Evolutionary conservation across 2,329 filamentous ascomycete species (phyloP).

Genomic region (Alternaria tenuissima): DNA sequence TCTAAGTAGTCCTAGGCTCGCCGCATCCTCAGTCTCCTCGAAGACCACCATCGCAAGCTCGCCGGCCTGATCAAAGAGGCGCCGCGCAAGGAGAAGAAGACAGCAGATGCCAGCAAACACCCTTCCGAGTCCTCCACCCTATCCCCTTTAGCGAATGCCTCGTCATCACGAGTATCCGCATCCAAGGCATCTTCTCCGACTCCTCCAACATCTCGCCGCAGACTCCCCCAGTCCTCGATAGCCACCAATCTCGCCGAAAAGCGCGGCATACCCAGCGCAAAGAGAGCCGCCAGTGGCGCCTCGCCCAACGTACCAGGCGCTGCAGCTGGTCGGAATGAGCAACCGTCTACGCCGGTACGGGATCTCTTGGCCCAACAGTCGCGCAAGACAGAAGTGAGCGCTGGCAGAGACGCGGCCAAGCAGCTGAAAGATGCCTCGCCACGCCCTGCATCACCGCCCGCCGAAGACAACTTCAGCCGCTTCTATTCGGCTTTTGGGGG

Average conservation of each 20-base stretch:
- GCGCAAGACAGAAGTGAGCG: conserved; percentile 33
- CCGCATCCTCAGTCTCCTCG: conserved; percentile 82
- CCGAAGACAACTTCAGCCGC: conserved; percentile 82
- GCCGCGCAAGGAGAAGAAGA: conserved; percentile 39
- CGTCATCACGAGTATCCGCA: conserved; percentile 33
- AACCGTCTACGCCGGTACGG: conserved; percentile 40
- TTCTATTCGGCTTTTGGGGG: conserved; percentile 94
- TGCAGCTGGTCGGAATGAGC: conserved; percentile 63
- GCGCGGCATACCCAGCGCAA: conserved; percentile 71
- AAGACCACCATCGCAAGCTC: conserved; percentile 85
- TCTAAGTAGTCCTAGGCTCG: conserved; percentile 66
- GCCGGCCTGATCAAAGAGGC: conserved; percentile 82
- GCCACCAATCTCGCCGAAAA: conserved; percentile 88
- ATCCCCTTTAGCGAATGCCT: conserved; percentile 26
- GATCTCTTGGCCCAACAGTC: conserved; percentile 46
- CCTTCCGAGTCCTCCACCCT: conserved; percentile 20
- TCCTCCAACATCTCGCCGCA: conserved; percentile 50
- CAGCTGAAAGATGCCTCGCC: conserved; percentile 19
- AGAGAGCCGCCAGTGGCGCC: conserved; percentile 71
- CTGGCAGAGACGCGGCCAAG: conserved; percentile 23
- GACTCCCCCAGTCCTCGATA: conserved; percentile 77
- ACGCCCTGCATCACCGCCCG: conserved; percentile 32
- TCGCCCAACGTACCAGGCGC: conserved; percentile 78
- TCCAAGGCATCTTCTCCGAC: conserved; percentile 51
- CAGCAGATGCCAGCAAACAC: conserved; percentile 13